Percentiles rank a stretch among this genome's conserved stretches.
Conservation (phyloP, 306 rosid species). For the Dryas octopetala region DNA sequence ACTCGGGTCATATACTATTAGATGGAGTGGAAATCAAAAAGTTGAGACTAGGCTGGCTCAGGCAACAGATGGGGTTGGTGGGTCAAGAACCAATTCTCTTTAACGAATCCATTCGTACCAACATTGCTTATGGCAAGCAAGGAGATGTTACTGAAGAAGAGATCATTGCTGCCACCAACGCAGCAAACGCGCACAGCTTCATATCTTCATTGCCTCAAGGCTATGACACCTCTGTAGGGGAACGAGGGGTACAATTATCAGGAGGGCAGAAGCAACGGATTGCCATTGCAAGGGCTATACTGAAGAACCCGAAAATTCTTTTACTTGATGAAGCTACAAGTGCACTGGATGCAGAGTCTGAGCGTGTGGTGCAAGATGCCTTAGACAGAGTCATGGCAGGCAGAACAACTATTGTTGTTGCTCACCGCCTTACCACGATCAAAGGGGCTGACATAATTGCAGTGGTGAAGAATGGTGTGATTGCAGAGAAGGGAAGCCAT, state of each 20-base stretch:
- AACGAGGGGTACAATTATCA: constrained; percentile 79
- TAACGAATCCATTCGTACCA: constrained; percentile 67
- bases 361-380: constrained; percentile 78
- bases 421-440: constrained; percentile 77
- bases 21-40: constrained; percentile 56
- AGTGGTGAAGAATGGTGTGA: constrained; percentile 65
- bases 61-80: constrained; percentile 87
- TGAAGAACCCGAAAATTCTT: constrained; percentile 74
- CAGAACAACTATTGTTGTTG: constrained; percentile 82
- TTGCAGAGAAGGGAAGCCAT: constrained; percentile 83
- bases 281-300: constrained; percentile 80
- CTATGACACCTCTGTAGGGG: constrained; percentile 72
- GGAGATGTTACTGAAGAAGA: constrained; percentile 64
- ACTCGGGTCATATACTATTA: constrained; percentile 50
- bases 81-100: constrained; percentile 91
- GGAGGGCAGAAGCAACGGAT: constrained; percentile 96
- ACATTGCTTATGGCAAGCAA: constrained; percentile 75
- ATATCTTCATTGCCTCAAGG: constrained; percentile 66
- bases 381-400: constrained; percentile 70
- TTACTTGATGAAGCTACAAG: constrained; percentile 92
- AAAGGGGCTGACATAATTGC: constrained; percentile 73
- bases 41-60: constrained; percentile 67
- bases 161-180: constrained; percentile 62
- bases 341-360: constrained; percentile 88
- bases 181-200: constrained; percentile 74